Conservation (phyloP, 2,329 filamentous ascomycete species). For the Fusarium papillatum region DNA sequence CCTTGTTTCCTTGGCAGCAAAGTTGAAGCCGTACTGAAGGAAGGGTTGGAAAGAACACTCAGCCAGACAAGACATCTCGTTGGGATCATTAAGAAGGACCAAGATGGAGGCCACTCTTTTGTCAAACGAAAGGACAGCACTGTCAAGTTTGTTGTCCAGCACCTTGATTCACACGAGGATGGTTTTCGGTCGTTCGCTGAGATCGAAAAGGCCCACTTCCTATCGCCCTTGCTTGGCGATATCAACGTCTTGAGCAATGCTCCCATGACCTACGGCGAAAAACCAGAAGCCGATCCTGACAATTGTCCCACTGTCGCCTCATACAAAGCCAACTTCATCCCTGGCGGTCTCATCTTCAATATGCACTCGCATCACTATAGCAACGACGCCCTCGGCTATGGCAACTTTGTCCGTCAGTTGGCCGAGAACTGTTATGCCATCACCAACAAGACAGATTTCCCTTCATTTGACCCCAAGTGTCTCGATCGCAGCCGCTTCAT, state of each 20-base stretch:
- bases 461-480: constrained; percentile 50
- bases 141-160: constrained; percentile 51
- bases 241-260: constrained; percentile 49
- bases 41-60: constrained; percentile 53
- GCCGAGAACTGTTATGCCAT: constrained; percentile 57
- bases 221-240: constrained; percentile 49
- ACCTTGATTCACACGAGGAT: constrained; percentile 51
- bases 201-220: constrained; percentile 52
- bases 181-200: constrained; percentile 53
- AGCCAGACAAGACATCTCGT: constrained; percentile 53
- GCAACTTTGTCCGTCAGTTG: constrained; percentile 51
- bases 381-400: constrained; percentile 56
- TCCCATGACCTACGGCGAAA: constrained; percentile 54
- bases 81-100: constrained; percentile 55
- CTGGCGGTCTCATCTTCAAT: constrained; percentile 55
- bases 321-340: constrained; percentile 57
- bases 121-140: constrained; percentile 51
- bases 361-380: constrained; percentile 57
- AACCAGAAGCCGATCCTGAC: constrained; percentile 53
- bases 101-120: constrained; percentile 52
- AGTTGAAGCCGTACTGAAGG: constrained; percentile 36
- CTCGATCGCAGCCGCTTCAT: constrained; percentile 51
- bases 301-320: constrained; percentile 49
- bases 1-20: constrained; percentile 12
- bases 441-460: constrained; percentile 45